Percentiles rank a stretch among this genome's conserved stretches.
These are phyloP conservation scores for Penicillium coffeae DNA, from an alignment of 495 filamentous ascomycete genomes.

Conservation along the genomic window DNA sequence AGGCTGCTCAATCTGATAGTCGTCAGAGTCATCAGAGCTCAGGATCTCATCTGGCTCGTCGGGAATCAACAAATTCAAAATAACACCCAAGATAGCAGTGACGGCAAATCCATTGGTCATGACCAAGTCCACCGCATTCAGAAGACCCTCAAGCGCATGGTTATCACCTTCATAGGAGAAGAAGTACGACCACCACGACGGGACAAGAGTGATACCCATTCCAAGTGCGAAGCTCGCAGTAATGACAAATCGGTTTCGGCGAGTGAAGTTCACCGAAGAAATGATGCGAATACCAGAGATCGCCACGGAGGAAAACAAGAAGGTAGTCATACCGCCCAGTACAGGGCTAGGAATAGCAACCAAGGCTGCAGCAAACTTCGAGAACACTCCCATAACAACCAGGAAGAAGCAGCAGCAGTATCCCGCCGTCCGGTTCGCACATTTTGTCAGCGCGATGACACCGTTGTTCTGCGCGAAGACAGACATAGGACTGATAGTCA, in stretches of 20 bases:
- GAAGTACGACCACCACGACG: slow-evolving; percentile 69
- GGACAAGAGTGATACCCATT: slow-evolving; percentile 77
- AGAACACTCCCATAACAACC: slow-evolving; percentile 83
- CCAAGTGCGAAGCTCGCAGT: slow-evolving; percentile 74
- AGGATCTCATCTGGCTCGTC: slow-evolving; percentile 64
- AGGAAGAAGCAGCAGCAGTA: slow-evolving; percentile 77
- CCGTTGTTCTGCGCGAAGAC: slow-evolving; percentile 88
- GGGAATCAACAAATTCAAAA: slow-evolving; percentile 69
- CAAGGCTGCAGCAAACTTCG: slow-evolving; percentile 87
- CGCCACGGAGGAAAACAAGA: slow-evolving; percentile 80
- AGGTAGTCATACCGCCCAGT: slow-evolving; percentile 90
- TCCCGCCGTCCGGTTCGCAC: slow-evolving; percentile 83
- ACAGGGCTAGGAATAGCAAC: slow-evolving; percentile 78
- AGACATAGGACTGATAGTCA: slow-evolving; percentile 81
- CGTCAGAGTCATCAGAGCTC: slow-evolving; percentile 17
- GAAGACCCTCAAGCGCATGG: slow-evolving; percentile 67
- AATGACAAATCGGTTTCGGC: slow-evolving; percentile 84
- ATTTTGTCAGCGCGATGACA: slow-evolving; percentile 84
- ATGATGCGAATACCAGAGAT: slow-evolving; percentile 87
- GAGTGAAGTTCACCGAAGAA: slow-evolving; percentile 69
- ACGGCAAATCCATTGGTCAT: slow-evolving; percentile 69
- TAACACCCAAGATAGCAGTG: slow-evolving; percentile 64
- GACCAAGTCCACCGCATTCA: slow-evolving; percentile 76
- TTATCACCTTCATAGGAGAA: slow-evolving; percentile 74
- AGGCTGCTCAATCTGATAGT: slow-evolving; percentile 5